Evolutionary conservation across 257 asterid species (phyloP).

Genomic region (Solanum lignicaule): DNA sequence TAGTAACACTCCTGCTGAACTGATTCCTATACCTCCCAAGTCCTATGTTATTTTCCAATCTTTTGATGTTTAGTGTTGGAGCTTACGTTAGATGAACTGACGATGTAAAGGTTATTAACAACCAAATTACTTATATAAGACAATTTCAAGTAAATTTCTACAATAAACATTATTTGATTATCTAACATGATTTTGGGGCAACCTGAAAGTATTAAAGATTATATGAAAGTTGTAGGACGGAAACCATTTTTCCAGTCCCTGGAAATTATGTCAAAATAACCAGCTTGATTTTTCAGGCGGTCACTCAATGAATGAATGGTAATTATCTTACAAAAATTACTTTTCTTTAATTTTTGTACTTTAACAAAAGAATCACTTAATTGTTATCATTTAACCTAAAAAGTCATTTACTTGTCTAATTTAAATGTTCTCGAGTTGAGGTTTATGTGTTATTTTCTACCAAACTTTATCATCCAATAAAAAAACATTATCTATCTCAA

Average conservation of each 20-base stretch:
- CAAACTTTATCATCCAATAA: not conserved
- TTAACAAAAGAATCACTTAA: not conserved
- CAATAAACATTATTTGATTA: not conserved
- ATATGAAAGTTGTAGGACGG: not conserved
- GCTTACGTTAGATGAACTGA: not conserved
- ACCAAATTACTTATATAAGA: not conserved
- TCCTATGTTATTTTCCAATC: not conserved
- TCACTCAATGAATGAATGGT: not conserved
- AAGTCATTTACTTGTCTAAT: not conserved
- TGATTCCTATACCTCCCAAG: not conserved
- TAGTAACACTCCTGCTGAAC: not conserved
- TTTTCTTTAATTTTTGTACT: not conserved
- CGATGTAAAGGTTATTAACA: not conserved
- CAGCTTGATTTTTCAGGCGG: not conserved
- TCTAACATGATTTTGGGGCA: not conserved
- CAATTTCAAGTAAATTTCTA: not conserved
- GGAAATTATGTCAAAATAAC: not conserved
- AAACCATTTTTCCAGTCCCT: not conserved
- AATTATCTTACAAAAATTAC: not conserved
- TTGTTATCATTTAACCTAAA: not conserved
- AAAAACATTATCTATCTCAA: not conserved
- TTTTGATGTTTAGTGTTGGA: not conserved
- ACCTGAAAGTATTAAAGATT: not conserved
- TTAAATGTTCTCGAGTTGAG: not conserved
- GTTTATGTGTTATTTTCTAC: not conserved